Conservation (phyloP, 371 early-diverging fungal species). For the Lichtheimia ornata region DNA sequence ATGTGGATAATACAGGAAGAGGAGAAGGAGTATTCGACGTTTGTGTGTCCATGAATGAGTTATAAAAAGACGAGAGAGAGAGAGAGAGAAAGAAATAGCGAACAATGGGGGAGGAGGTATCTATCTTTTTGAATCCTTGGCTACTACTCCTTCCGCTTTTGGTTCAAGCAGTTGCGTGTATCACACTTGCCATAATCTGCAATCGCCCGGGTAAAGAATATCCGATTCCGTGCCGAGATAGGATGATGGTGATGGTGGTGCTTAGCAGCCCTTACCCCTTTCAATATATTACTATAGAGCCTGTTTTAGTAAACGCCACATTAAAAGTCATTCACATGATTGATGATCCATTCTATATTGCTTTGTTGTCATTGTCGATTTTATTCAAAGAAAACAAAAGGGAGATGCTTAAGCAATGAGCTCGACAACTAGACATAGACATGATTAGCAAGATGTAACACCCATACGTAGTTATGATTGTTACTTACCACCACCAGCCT, state of each 20-base stretch:
- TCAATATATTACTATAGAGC: no score
- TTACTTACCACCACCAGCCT: constrained; percentile 86
- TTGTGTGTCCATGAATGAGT: background rate
- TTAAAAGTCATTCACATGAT: no score
- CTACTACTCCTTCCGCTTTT: no score
- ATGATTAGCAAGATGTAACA: background rate
- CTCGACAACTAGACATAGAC: constrained; percentile 34
- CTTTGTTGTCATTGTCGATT: background rate
- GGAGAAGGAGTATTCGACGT: background rate
- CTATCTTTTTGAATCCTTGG: no score
- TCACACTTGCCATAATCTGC: no score
- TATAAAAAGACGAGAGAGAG: background rate
- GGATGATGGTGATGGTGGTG: no score
- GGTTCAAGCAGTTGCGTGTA: no score
- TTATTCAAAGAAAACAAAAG: background rate
- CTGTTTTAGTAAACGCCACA: no score
- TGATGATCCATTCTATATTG: no score
- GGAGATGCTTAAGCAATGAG: constrained; percentile 44
- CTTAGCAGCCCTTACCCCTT: no score
- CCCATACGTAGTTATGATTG: background rate
- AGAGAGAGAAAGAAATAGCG: background rate
- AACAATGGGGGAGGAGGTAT: background rate
- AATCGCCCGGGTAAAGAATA: no score
- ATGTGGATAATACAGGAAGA: constrained; percentile 18
- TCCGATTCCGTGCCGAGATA: no score